Percentiles rank a stretch among this genome's conserved stretches.
Evolutionary conservation across 805 yeast genomes (phyloP).

Genomic region (Yamadazyma endophytica): DNA sequence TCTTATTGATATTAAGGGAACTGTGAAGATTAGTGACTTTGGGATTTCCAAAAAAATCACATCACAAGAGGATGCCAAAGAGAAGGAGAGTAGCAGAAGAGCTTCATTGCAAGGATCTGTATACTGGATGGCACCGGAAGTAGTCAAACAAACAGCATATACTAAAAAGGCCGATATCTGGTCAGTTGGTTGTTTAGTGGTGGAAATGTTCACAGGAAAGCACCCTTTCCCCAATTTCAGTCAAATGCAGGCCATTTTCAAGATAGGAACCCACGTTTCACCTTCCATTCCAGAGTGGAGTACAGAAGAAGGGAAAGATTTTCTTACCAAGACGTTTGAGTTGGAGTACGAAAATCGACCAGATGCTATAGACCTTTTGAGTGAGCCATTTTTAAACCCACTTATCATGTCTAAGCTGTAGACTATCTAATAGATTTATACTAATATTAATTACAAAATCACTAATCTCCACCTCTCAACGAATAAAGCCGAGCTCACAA

Average conservation of each 20-base stretch:
- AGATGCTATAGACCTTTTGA: conserved; percentile 62
- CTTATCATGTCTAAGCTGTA: conserved; percentile 39
- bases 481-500: no score
- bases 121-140: conserved; percentile 99
- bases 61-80: conserved; percentile 8
- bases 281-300: conserved; percentile 79
- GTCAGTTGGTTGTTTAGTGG: conserved; percentile 92
- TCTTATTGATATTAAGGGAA: conserved; percentile 72
- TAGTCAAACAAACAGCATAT: conserved; percentile 86
- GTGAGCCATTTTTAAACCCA: conserved; percentile 57
- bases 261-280: conserved; percentile 78
- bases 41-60: conserved; percentile 60
- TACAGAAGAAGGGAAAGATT: conserved; percentile 63
- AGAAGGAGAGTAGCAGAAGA: conserved; percentile 43
- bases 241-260: conserved; percentile 96
- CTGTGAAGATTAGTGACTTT: conserved; percentile 82
- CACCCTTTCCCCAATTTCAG: conserved; percentile 95
- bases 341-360: conserved; percentile 73
- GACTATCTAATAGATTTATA: no score
- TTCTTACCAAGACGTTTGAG: conserved; percentile 65
- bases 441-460: no score
- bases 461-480: no score
- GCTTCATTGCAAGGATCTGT: conserved; percentile 90
- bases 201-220: conserved; percentile 93
- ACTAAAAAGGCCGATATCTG: conserved; percentile 94